Base-by-base conservation (phyloP, 2,329 filamentous ascomycete species). In the Gaeumannomyces tritici region DNA sequence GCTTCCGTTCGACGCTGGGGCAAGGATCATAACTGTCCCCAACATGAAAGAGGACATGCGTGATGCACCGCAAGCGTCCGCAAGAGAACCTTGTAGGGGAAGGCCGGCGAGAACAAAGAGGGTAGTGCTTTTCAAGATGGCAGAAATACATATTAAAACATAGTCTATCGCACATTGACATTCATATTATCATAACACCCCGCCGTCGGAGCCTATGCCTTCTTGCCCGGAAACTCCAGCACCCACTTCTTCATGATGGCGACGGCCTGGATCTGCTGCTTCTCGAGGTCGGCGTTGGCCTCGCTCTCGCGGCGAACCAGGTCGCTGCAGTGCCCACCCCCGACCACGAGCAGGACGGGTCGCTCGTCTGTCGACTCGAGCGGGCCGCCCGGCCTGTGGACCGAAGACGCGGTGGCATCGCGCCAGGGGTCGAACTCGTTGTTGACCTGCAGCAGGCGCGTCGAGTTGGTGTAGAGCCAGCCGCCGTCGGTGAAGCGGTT, bases 171-270 rank as follows among this genome's bases (percentile, higher is more conserved):
- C 8, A 31, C 12, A 31, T 31, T 11, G 31, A 9, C 31, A n/a
- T 11, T 5, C 31, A 31, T 31, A 31, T 9, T 11, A 11, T 9
- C 31, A 11, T 11, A 31, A 31, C 8, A 9, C 13, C 3, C 33
- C 1, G 3, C 3, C 11, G 33, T 9, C 8, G 29, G 29, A 2
- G 12, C 31, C 33, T 35, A 15, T 5, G 33, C 13, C 33, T 18
- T 35, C 13, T 35, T 35, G 33, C 55, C 29, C 3, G 60, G 60
- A 6, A 55, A 61, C 26, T 55, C 42, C 35, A 12, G 73, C 4
- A 85, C 78, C 83, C 83, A 87, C 33, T 67, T 69, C 63, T 75
- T 76, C 65, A 87, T 77, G 69, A 81, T 77, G 7, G 71, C 74
- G 5, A 83, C 73, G 68, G 80, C 76, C 15, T 75, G 75, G 65